These are phyloP conservation scores for Trypanosoma congolense DNA, from an alignment of 208 protist species.

Conservation along the genomic window DNA sequence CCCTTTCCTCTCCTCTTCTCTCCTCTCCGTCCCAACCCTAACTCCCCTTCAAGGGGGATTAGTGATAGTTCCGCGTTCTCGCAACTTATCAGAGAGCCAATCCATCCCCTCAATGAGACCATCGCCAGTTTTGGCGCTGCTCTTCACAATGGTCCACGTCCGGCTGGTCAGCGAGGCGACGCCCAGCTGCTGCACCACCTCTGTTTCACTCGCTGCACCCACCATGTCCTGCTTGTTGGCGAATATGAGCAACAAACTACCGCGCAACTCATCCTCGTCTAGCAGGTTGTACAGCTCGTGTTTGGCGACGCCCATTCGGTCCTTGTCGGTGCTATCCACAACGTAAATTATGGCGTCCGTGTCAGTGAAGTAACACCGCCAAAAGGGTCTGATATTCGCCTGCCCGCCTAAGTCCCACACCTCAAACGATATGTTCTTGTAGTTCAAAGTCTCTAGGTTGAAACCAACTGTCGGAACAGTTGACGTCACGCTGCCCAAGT, in stretches of 20 bases:
- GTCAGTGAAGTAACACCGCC: conserved; percentile 97
- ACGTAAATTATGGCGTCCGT: conserved; percentile 93
- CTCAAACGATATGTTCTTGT: conserved; percentile 98
- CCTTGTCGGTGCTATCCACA: conserved; percentile 90
- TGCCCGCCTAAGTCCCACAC: conserved; percentile 98
- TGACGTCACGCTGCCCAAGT: conserved; percentile 95
- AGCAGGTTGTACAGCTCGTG: conserved; percentile 86
- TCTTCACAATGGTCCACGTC: conserved; percentile 93
- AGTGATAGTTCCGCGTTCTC: conserved; percentile 41
- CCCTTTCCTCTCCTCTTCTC: neutral
- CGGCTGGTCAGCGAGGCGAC: conserved; percentile 81
- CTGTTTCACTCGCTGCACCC: conserved; percentile 51
- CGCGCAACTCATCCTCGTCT: conserved; percentile 82
- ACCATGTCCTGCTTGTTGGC: conserved; percentile 95
- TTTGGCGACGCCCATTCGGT: conserved; percentile 86
- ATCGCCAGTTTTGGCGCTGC: conserved; percentile 91
- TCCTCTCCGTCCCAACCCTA: neutral
- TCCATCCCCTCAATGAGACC: conserved; percentile 92
- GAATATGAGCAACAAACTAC: conserved; percentile 91
- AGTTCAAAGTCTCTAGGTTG: conserved; percentile 96
- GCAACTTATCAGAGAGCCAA: conserved; percentile 88
- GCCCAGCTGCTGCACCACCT: conserved; percentile 73
- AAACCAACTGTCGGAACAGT: conserved; percentile 98
- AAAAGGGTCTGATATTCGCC: conserved; percentile 95
- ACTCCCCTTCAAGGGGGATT: conserved; percentile 5